Base-by-base conservation (phyloP, 1,284 basidiomycete species). In the Heterobasidion parviporum region DNA sequence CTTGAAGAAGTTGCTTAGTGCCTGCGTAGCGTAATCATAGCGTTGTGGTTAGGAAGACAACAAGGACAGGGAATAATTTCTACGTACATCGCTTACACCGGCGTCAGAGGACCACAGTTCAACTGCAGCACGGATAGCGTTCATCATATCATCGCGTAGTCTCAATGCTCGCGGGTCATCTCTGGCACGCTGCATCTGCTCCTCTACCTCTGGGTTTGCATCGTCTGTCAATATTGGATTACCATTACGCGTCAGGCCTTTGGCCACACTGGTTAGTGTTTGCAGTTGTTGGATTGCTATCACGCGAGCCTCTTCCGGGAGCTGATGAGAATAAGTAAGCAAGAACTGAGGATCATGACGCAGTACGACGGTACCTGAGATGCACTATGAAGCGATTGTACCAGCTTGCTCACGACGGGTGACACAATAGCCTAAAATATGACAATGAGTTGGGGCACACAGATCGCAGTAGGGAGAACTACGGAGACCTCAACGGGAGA, bases 241-340 rank as follows among this genome's bases (percentile, higher is more conserved):
- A 64, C 94, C 79, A 0, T 81, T 81, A 8, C 87, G 81, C 0
- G 93, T 92, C 8, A 95, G 76, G 2, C 93, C 93, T 59, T 87
- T 89, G 7, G 91, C 87, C 41, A 92, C 83, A 8, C 92, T 92
- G 0, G 89, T 81, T 15, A 96, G 74, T 0, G 86, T 87, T 62
- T 89, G 84, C 6, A 94, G 76, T 60, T 92, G 87, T 14, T 82
- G 74, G 33, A 89, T 80, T 0, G 79, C 79, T 3, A 81, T 63
- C 0, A 69, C 66, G 6, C 81, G 80, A 1, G 87, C 81, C 62
- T 89, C 86, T 26, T 88, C 86, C 0, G 82, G 82, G 7, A 83
- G 74, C 83, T 94, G 64, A 51, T 14, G 50, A 51, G 50, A 15
- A 1, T 5, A 16, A 41, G 20, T 18, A 12, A n/a, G n/a, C 35